A percentile compares a stretch with the other conserved stretches of the same genome.
phyloP scores from a whole-genome alignment of 192 early-diverging fungal species.

The Backusella psychrophila region DNA sequence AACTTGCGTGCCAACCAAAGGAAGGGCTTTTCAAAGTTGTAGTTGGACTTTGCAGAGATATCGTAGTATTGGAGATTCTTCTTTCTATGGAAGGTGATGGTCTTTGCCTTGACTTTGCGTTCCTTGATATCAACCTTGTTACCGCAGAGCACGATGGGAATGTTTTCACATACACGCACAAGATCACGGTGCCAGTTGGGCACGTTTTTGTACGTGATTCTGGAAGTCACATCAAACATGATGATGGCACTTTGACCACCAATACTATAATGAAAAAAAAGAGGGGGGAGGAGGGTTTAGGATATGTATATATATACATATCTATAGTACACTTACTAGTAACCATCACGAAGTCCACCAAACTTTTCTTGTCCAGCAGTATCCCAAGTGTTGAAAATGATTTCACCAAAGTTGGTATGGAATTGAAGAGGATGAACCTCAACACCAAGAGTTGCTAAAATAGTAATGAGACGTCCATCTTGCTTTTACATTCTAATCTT shows the following conservation, averaged over 20 bases:
- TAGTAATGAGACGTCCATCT: background rate
- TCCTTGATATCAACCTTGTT: conserved; percentile 99
- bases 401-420: conserved; percentile 95
- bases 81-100: conserved; percentile 99
- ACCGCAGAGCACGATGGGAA: conserved; percentile 99
- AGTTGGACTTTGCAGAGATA: conserved; percentile 99
- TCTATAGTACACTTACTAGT: conserved; percentile 69
- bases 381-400: conserved; percentile 99
- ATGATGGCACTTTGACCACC: conserved; percentile 99
- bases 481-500: background rate
- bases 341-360: conserved; percentile 99
- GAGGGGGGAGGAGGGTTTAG: no score
- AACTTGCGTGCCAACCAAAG: conserved; percentile 99
- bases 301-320: background rate
- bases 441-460: conserved; percentile 95
- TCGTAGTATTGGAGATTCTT: conserved; percentile 99
- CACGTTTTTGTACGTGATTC: conserved; percentile 99
- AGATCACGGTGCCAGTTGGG: conserved; percentile 99
- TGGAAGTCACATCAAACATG: conserved; percentile 99
- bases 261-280: conserved; percentile 52
- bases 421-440: conserved; percentile 98
- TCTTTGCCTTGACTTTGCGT: conserved; percentile 99
- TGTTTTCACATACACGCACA: conserved; percentile 99
- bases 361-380: conserved; percentile 99
- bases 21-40: conserved; percentile 99